These are phyloP conservation scores for Kodamaea fukazawae DNA, from an alignment of 805 yeast genomes.

Conservation along the genomic window DNA sequence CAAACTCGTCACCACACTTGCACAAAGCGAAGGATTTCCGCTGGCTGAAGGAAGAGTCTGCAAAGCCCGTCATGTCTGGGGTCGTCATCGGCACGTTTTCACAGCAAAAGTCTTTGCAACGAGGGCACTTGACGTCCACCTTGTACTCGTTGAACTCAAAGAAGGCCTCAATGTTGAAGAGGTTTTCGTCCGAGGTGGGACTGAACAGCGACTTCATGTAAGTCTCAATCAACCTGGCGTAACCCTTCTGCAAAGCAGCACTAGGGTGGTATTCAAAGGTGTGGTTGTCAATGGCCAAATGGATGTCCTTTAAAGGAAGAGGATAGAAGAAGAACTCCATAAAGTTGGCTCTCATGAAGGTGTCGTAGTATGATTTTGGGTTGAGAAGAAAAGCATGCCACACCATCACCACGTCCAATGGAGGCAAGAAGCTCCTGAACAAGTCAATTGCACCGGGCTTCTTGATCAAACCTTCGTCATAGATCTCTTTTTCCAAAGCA, in stretches of 20 bases:
- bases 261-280: conserved; percentile 15
- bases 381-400: conserved; percentile 24
- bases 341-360: conserved; percentile 15
- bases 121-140: conserved; percentile 14
- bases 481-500: background rate
- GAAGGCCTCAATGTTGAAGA: background rate
- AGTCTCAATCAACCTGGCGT: conserved; percentile 5
- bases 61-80: conserved; percentile 12
- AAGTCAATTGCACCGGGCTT: background rate
- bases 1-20: background rate
- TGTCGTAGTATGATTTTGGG: conserved; percentile 17
- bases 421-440: conserved; percentile 15
- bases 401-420: conserved; percentile 23
- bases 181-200: conserved; percentile 3
- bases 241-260: conserved; percentile 6
- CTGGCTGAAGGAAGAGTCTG: conserved; percentile 11
- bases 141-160: background rate
- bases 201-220: too few species aligned
- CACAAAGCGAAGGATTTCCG: background rate
- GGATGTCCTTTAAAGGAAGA: conserved; percentile 17
- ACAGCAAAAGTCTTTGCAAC: conserved; percentile 10
- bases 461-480: background rate
- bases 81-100: conserved; percentile 11
- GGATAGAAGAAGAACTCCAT: conserved; percentile 16
- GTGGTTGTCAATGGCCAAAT: conserved; percentile 10